Evolutionary conservation across 2,329 filamentous ascomycete species (phyloP).

Genomic region (Teratosphaeria pseudoeucalypti): DNA sequence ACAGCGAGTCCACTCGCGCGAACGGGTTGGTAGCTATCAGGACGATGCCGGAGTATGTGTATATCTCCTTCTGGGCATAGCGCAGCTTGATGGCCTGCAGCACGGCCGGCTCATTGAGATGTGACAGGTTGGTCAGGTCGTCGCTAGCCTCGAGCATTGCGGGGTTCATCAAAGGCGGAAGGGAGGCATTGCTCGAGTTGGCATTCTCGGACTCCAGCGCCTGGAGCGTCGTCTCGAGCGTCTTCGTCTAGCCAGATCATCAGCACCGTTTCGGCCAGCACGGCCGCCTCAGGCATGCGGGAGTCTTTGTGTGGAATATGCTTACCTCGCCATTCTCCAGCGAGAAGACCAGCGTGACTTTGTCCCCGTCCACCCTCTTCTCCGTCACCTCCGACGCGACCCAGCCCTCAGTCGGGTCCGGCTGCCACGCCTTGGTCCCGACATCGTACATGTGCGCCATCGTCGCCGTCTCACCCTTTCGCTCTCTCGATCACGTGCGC

Average conservation of each 20-base stretch:
- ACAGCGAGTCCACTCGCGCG: constrained; percentile 91
- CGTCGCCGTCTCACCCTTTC: background rate
- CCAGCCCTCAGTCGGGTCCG: constrained; percentile 92
- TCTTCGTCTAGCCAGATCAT: constrained; percentile 53
- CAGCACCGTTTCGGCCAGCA: background rate
- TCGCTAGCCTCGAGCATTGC: constrained; percentile 97
- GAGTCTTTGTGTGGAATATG: background rate
- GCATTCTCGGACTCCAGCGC: constrained; percentile 57
- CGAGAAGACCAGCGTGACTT: constrained; percentile 77
- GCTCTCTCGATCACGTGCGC: background rate
- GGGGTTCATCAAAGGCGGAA: constrained; percentile 96
- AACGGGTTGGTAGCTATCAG: constrained; percentile 98
- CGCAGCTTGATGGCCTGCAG: constrained; percentile 94
- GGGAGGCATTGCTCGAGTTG: constrained; percentile 57
- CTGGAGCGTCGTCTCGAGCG: constrained; percentile 63
- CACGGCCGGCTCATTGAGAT: constrained; percentile 96
- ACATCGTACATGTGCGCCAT: constrained; percentile 66
- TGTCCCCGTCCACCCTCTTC: constrained; percentile 74
- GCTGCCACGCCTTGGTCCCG: constrained; percentile 96
- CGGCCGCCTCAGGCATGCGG: background rate
- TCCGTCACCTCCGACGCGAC: constrained; percentile 87
- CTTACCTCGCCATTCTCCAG: constrained; percentile 86
- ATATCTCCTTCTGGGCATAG: constrained; percentile 97
- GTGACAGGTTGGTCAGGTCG: constrained; percentile 91
- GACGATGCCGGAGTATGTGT: constrained; percentile 98